A percentile compares a stretch with the other conserved stretches of the same genome.
These are phyloP conservation scores for Tolypocladium tundrense DNA, from an alignment of 2,329 filamentous ascomycete genomes.

Conservation along the genomic window DNA sequence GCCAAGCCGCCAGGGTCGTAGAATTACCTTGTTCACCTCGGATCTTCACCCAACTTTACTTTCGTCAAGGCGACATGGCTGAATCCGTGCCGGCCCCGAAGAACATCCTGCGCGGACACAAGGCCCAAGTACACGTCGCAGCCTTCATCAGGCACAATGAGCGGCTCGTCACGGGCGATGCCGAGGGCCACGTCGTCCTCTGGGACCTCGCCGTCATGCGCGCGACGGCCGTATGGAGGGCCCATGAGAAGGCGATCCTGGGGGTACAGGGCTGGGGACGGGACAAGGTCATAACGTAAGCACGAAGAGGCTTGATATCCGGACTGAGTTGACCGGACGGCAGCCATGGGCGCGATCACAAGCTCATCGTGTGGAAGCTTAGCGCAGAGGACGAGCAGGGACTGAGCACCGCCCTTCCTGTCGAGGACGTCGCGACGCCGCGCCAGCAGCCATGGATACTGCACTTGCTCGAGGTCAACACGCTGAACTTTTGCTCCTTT, in stretches of 20 bases:
- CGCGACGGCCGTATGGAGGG: slow-evolving; percentile 74
- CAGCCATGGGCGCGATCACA: slow-evolving; percentile 89
- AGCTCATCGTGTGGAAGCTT: slow-evolving; percentile 76
- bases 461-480: slow-evolving; percentile 75
- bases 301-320: slow-evolving; percentile 10
- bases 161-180: slow-evolving; percentile 76
- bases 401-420: slow-evolving; percentile 60
- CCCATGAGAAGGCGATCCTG: slow-evolving; percentile 69
- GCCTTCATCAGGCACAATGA: slow-evolving; percentile 63
- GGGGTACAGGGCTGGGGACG: slow-evolving; percentile 60
- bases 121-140: slow-evolving; percentile 66
- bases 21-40: no score
- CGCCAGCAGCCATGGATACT: slow-evolving; percentile 72
- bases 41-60: no score
- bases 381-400: slow-evolving; percentile 45
- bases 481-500: slow-evolving; percentile 91
- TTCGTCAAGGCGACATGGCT: slow-evolving; percentile 12
- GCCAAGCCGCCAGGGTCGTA: no score
- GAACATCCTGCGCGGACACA: slow-evolving; percentile 74
- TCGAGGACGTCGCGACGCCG: slow-evolving; percentile 44
- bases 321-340: neutral
- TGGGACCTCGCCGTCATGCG: slow-evolving; percentile 82
- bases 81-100: slow-evolving; percentile 29
- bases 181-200: slow-evolving; percentile 76
- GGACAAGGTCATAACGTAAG: slow-evolving; percentile 77